Conservation (phyloP, 1,284 basidiomycete species). For the Cystobasidiaceae sp. region DNA sequence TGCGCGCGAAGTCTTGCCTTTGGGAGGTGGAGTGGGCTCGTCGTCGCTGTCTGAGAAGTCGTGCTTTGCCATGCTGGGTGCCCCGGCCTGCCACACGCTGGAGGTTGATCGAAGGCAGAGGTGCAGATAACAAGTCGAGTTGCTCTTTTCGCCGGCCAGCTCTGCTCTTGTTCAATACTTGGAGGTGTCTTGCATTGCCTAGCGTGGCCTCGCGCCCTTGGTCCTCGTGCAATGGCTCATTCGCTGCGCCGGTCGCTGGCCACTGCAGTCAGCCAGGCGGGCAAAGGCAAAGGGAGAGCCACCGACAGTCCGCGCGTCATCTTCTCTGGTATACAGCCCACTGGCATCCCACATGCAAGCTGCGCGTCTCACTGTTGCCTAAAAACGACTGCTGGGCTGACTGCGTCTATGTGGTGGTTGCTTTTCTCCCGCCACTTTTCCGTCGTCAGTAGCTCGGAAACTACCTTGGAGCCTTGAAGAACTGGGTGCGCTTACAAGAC, state of each 20-base stretch:
- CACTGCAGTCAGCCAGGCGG: not conserved
- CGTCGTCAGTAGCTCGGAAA: conserved; percentile 70
- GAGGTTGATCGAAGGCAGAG: too few relatives aligned
- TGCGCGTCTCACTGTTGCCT: not conserved
- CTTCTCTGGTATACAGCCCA: conserved; percentile 78
- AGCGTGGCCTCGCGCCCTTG: not conserved
- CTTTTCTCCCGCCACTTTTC: not conserved
- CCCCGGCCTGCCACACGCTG: too few relatives aligned
- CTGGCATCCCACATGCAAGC: conserved; percentile 73
- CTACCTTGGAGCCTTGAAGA: conserved; percentile 79
- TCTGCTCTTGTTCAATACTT: too few relatives aligned
- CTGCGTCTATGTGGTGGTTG: not conserved
- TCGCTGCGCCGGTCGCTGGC: not conserved
- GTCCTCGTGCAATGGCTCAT: too few relatives aligned
- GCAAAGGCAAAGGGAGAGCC: conserved; percentile 10
- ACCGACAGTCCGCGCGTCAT: conserved; percentile 49
- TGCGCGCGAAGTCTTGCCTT: too few relatives aligned
- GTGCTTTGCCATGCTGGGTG: too few relatives aligned
- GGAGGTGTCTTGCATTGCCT: not conserved
- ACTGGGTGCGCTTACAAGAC: conserved; percentile 77
- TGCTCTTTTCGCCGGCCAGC: too few relatives aligned
- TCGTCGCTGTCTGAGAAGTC: too few relatives aligned
- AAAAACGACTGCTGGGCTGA: not conserved
- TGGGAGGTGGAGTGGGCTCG: too few relatives aligned
- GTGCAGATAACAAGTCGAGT: too few relatives aligned